phyloP scores from a whole-genome alignment of 805 yeast genomes.

The Kluyveromyces wickerhamii region DNA sequence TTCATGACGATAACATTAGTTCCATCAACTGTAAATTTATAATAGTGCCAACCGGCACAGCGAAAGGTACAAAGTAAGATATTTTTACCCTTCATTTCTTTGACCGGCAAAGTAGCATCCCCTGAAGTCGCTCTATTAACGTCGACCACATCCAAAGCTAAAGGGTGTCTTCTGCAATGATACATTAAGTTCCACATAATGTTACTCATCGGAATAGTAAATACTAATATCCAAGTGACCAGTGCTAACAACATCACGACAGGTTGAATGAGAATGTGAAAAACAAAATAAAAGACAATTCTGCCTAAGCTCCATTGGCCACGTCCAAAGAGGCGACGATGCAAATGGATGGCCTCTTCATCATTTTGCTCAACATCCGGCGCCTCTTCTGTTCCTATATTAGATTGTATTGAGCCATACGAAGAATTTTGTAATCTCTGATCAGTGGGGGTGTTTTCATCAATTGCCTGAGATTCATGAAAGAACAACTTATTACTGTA shows the following conservation, averaged over 20 bases:
- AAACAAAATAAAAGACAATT: conserved; percentile 62
- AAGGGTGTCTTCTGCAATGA: conserved; percentile 84
- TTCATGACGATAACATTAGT: conserved; percentile 90
- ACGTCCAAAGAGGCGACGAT: conserved; percentile 72
- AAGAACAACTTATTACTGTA: conserved; percentile 77
- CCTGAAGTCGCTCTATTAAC: conserved; percentile 34
- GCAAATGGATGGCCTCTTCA: conserved; percentile 24
- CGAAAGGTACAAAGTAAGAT: conserved; percentile 85
- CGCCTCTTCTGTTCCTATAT: neutral
- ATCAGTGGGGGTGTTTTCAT: neutral
- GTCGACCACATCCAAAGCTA: conserved; percentile 69
- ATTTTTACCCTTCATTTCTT: conserved; percentile 34
- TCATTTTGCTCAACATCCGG: conserved; percentile 2
- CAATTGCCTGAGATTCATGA: conserved; percentile 24
- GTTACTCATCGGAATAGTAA: conserved; percentile 91
- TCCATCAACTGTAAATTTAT: conserved; percentile 94
- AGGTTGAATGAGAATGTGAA: conserved; percentile 66
- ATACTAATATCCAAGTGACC: conserved; percentile 72
- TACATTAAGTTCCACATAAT: conserved; percentile 57
- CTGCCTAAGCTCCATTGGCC: conserved; percentile 88
- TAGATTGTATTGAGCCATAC: conserved; percentile 22
- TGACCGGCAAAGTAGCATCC: conserved; percentile 8
- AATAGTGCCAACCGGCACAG: conserved; percentile 86
- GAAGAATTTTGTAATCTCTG: conserved; percentile 8
- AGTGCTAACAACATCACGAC: conserved; percentile 45